phyloP scores from a whole-genome alignment of 225 moss, liverwort and hornwort genomes.

The Takakia lepidozioides region DNA sequence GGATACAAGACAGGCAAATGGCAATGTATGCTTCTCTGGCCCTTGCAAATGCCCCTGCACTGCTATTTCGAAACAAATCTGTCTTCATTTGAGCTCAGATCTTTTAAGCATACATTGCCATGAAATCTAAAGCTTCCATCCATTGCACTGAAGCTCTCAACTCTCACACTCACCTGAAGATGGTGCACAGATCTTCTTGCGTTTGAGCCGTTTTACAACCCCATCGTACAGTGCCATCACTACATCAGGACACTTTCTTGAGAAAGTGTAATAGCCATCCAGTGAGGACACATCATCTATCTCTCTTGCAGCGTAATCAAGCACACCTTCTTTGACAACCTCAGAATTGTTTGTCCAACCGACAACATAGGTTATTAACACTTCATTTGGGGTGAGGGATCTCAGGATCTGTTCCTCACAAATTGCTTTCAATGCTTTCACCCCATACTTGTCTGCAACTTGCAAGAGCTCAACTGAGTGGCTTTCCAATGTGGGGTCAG shows the following conservation, averaged over 20 bases:
- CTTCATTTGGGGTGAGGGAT: constrained; percentile 48
- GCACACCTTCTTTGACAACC: constrained; percentile 53
- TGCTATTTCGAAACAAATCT: no score
- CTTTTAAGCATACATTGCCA: no score
- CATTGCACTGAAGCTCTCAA: not conserved
- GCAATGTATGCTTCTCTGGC: no score
- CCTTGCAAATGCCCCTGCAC: no score
- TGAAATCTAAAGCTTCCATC: not conserved
- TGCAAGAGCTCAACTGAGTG: constrained; percentile 51
- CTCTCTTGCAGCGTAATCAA: constrained; percentile 52
- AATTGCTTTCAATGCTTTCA: constrained; percentile 41
- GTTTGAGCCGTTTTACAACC: constrained; percentile 59
- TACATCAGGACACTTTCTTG: constrained; percentile 60
- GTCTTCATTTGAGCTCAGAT: no score
- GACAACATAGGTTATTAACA: constrained; percentile 59
- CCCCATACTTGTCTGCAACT: constrained; percentile 57
- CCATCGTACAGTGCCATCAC: constrained; percentile 61
- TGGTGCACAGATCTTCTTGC: no score
- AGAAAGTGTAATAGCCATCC: constrained; percentile 59
- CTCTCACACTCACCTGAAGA: no score
- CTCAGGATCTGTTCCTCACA: constrained; percentile 53
- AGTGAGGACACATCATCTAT: constrained; percentile 61
- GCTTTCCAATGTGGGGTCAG: constrained; percentile 33
- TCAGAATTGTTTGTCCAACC: constrained; percentile 61
- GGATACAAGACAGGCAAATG: no score